Base-by-base conservation (phyloP, 106 monocot genomes). In the Ottelia alismoides region DNA sequence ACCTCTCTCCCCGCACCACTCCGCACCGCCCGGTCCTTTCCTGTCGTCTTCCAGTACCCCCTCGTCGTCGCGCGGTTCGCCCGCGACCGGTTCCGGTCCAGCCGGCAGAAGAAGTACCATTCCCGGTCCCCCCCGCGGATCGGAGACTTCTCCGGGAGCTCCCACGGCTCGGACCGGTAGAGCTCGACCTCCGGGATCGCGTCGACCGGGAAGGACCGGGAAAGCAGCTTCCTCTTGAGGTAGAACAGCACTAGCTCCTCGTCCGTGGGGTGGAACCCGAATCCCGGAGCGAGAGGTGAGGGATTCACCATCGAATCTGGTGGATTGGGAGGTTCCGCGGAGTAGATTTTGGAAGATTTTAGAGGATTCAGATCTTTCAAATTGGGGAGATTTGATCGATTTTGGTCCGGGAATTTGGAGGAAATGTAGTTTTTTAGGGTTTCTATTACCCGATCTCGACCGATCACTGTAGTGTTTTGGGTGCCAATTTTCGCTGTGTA, bases 21-120 rank as follows among this genome's bases (percentile, higher is more conserved):
- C 5, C 31, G 31, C 21, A 90, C 60, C 16, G 69, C 30, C 3
- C 90, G 80, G 28, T 90, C 90, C 72, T 90, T 90, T 1, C 90
- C 84, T 16, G 90, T 90, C 44, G 90, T 90, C 72, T 90, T 90
- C 90, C 90, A 90, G 54, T 84, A 90, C 1, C 90, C 90, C 28
- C 68, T 26, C 5, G 17, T 44, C 16, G 90, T 90, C 25, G 80
- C 77, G 10, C 90, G 80, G 53, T 81, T 90, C 20, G 77, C 81
- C 22, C 90, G 64, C n/a, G 70, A 69, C 18, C 80, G 73, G 58
- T 74, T 90, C 51, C 70, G 69, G 29, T 84, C 90, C 9, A 90
- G 77, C 1, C 74, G 62, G 56, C 77, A 74, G 75, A 90, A 90
- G 70, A 90, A 90, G 74, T 84, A 90, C 90, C 90, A 90, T 52